Base-by-base conservation (phyloP, 2,329 filamentous ascomycete species). In the Aspergillus versicolor region DNA sequence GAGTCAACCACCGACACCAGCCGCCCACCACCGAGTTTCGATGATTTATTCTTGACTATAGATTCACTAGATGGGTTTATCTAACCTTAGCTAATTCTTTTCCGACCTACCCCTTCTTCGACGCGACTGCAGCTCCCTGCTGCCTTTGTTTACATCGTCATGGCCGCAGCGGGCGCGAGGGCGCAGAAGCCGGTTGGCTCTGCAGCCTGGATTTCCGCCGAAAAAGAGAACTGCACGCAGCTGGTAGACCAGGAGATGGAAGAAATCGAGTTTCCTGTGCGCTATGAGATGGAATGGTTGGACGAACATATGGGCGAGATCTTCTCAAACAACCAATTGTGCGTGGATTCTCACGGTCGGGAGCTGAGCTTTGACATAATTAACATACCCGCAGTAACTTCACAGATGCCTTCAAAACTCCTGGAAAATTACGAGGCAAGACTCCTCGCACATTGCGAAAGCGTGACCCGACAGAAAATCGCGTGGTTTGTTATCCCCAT, bases 301-400 rank as follows among this genome's bases (percentile, higher is more conserved):
- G 97, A 99, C 70, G 94, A 97, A 77, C 94, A 99, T 74, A 97
- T 99, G 93, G 86, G 86, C 49, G 91, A 96, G 62, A 91, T 99
- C 69, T 96, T 97, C 73, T 88, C 87, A 67, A 87, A 88, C 66
- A 89, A 92, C 70, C 86, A 92, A 76, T 85, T 92, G 94, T 97
- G 84, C 69, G 89, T 83, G 55, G 58, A 60, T 61, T 56, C 42
- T 22, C 41, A 13, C 38, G 24, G 57, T 50, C 12, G 22, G 13
- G 38, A 24, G 60, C 52, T 54, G 52, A 15, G 15, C 21, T 37
- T 58, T 43, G 12, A 37, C 55, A 47, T 40, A 63, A 62, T 75
- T 77, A 61, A 77, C 62, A 48, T 43, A 34, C n/a, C 45, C 34
- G 48, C 56, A 97, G 94, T 61, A 93, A 93, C 72, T 88, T 97